Conservation (phyloP, 1,284 basidiomycete genomes). For the Pisolithus thermaeus region DNA sequence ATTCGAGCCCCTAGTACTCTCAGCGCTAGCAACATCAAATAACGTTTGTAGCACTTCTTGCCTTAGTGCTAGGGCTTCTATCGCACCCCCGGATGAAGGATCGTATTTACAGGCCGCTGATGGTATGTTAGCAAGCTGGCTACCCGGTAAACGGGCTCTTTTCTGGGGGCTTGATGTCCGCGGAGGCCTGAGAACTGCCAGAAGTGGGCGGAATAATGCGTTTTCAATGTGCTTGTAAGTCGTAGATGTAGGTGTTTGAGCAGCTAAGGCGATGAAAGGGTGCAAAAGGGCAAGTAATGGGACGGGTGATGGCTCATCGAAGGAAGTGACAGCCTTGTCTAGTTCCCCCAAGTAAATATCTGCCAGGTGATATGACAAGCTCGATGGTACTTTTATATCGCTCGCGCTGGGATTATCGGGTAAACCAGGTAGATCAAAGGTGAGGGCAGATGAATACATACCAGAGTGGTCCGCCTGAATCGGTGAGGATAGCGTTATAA, state of each 20-base stretch:
- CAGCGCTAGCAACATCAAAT: conserved; percentile 73
- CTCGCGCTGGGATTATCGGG: conserved; percentile 45
- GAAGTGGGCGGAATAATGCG: conserved; percentile 60
- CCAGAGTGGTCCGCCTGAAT: conserved; percentile 73
- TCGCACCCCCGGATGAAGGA: conserved; percentile 33
- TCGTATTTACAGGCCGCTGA: conserved; percentile 45
- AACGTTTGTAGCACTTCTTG: conserved; percentile 57
- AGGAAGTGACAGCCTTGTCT: conserved; percentile 55
- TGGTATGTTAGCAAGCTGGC: conserved; percentile 37
- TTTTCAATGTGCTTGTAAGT: conserved; percentile 68
- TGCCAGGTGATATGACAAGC: conserved; percentile 79
- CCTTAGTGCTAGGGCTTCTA: conserved; percentile 40
- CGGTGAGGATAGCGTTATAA: conserved; percentile 64
- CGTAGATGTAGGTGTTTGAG: conserved; percentile 53
- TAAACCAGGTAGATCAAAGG: conserved; percentile 1
- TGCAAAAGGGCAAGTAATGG: conserved; percentile 56
- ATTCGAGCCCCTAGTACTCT: conserved; percentile 71
- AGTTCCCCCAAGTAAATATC: conserved; percentile 93
- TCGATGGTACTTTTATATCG: conserved; percentile 71
- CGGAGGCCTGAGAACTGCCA: conserved; percentile 39
- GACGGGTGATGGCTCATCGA: conserved; percentile 33
- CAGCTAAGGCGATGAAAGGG: conserved; percentile 69
- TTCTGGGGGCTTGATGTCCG: conserved; percentile 33
- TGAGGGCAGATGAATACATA: conserved; percentile 31
- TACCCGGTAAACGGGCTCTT: conserved; percentile 37